Base-by-base conservation (phyloP, 2,329 filamentous ascomycete genomes). In the Cytospora paraplurivora region DNA sequence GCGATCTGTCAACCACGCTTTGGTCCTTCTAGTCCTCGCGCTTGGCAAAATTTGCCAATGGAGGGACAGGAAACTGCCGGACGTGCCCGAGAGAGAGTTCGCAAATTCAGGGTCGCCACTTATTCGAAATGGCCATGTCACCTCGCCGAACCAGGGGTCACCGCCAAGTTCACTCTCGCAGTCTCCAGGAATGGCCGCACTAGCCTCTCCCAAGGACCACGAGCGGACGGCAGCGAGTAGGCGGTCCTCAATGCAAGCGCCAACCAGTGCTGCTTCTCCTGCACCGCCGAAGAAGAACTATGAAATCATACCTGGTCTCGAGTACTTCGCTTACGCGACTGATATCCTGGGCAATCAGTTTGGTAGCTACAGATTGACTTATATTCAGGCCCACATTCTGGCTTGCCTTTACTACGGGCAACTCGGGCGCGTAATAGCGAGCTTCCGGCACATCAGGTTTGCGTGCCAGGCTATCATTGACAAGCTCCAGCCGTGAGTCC, bases 391-490 rank as follows among this genome's bases (percentile, higher is more conserved):
- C 8, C 88, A 88, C 69, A 85, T 98, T 32, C 82, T 98, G 54
- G 92, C 92, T 17, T 92, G 92, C 3, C 78, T 99, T 6, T 99
- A 97, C 73, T 88, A 93, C 67, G 93, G 92, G 3, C 95, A 98
- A 73, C 79, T 97, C 33, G 93, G 88, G 0, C 85, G 94, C 56
- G 90, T 96, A 0, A 81, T 97, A 69, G 92, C 97, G 72, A 98
- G 94, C 71, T 93, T 85, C 72, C 79, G 82, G 3, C 85, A 83
- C 66, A 86, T 88, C 38, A 78, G 81, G 59, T 76, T 81, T 60
- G 86, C 85, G 2, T 82, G 84, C 63, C 80, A 82, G 59, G 81
- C 81, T 59, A 71, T 89, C 57, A 86, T 92, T 69, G 86, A 92
- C 17, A 86, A 97, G 35, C 85, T 97, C 67, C 85, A 92, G 76